Percentiles rank a stretch among this genome's conserved stretches.
Conservation (phyloP, 257 asterid species). For the Paraleonurus japonicus region DNA sequence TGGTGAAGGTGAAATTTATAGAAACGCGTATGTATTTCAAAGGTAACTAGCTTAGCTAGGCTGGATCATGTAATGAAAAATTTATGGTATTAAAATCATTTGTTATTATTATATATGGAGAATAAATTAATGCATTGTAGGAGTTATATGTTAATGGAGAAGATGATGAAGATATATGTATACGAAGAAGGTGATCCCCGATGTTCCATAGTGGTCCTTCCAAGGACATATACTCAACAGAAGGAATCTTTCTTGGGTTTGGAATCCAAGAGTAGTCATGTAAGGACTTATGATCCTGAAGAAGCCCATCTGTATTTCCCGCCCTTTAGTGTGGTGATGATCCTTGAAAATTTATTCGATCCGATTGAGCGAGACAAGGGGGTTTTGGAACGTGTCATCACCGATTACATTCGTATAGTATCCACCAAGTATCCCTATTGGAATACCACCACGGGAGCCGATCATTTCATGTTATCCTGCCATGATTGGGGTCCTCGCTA, state of each 20-base stretch:
- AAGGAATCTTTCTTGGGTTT: constrained; percentile 54
- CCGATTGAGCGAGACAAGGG: constrained; percentile 60
- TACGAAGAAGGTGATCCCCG: constrained; percentile 75
- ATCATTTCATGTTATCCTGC: constrained; percentile 75
- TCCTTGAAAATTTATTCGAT: constrained; percentile 50
- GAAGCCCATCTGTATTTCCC: constrained; percentile 61
- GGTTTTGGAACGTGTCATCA: constrained; percentile 46
- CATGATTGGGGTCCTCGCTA: constrained; percentile 94
- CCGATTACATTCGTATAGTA: constrained; percentile 42
- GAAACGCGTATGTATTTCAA: constrained; percentile 48
- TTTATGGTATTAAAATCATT: no score
- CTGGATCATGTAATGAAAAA: no score
- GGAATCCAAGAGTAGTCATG: constrained; percentile 29
- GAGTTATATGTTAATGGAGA: constrained; percentile 68
- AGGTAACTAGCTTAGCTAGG: no score
- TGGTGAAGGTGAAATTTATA: constrained; percentile 46
- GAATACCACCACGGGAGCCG: constrained; percentile 69
- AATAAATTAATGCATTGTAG: constrained; percentile 36
- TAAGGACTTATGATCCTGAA: constrained; percentile 49
- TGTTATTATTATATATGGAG: no score
- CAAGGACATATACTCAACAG: constrained; percentile 54
- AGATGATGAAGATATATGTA: constrained; percentile 47
- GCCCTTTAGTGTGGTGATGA: constrained; percentile 76
- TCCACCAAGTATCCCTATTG: constrained; percentile 58
- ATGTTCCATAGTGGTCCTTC: constrained; percentile 60